A percentile compares a stretch with the other conserved stretches of the same genome.
Conservation (phyloP, 257 asterid genomes). For the Petrea volubilis region DNA sequence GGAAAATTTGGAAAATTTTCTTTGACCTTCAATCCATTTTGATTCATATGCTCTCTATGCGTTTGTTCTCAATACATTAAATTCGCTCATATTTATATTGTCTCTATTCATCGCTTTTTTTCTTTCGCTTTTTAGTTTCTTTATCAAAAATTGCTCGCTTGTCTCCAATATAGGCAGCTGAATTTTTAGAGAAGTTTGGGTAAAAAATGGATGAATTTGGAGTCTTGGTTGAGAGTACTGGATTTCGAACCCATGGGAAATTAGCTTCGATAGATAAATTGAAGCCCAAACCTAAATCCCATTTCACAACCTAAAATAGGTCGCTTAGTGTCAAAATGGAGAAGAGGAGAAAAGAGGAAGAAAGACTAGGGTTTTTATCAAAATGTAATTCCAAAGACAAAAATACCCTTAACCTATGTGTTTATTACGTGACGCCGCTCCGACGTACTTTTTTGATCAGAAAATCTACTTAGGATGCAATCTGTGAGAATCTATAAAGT, state of each 20-base stretch:
- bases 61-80: constrained; percentile 4
- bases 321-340: no score
- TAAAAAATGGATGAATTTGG: constrained; percentile 81
- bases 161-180: not conserved
- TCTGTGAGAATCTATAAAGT: no score
- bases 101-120: not conserved
- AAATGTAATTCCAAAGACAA: no score
- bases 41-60: not conserved
- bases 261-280: constrained; percentile 72
- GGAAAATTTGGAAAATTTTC: not conserved
- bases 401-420: no score
- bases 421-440: no score
- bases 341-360: no score
- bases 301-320: constrained; percentile 15
- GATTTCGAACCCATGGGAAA: constrained; percentile 69
- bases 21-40: not conserved
- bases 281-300: constrained; percentile 51
- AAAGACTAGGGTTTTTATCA: no score
- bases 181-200: not conserved
- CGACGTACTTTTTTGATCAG: no score
- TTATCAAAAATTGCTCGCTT: not conserved
- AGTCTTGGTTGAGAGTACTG: constrained; percentile 79
- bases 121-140: not conserved
- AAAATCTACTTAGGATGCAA: no score
- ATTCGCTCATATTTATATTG: not conserved